These are phyloP conservation scores for Elaeis oleifera DNA, from an alignment of 202 grass and related monocot genomes.

Conservation along the genomic window DNA sequence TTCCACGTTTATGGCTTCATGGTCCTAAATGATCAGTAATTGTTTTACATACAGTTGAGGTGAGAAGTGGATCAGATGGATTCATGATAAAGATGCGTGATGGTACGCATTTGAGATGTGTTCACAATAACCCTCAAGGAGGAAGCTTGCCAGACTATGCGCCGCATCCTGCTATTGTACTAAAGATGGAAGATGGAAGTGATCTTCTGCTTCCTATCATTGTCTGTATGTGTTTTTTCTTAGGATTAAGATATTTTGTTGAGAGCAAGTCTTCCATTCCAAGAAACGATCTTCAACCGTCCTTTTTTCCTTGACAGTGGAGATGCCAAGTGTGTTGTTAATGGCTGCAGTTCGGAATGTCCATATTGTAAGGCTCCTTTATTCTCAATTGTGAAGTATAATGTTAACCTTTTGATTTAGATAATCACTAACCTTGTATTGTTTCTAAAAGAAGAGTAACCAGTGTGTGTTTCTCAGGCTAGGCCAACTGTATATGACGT, in stretches of 20 bases:
- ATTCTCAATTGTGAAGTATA: neutral
- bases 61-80: constrained; percentile 73
- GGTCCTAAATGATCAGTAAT: too few species aligned
- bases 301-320: constrained; percentile 43
- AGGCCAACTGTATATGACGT: constrained; percentile 92
- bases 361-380: constrained; percentile 62
- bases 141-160: constrained; percentile 70
- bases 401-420: neutral
- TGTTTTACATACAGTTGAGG: constrained; percentile 41
- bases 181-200: constrained; percentile 94
- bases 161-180: constrained; percentile 80
- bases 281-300: neutral
- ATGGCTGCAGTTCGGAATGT: constrained; percentile 96
- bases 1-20: too few species aligned
- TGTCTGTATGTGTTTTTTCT: constrained; percentile 62
- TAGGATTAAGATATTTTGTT: neutral
- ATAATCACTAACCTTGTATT: neutral
- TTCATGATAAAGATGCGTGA: constrained; percentile 93
- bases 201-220: constrained; percentile 90
- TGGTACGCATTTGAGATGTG: constrained; percentile 67
- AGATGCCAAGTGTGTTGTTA: constrained; percentile 74
- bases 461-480: constrained; percentile 28
- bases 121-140: constrained; percentile 68
- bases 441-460: neutral
- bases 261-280: neutral